These are phyloP conservation scores for Wickerhamomyces chambardii DNA, from an alignment of 805 yeast genomes.

Conservation along the genomic window DNA sequence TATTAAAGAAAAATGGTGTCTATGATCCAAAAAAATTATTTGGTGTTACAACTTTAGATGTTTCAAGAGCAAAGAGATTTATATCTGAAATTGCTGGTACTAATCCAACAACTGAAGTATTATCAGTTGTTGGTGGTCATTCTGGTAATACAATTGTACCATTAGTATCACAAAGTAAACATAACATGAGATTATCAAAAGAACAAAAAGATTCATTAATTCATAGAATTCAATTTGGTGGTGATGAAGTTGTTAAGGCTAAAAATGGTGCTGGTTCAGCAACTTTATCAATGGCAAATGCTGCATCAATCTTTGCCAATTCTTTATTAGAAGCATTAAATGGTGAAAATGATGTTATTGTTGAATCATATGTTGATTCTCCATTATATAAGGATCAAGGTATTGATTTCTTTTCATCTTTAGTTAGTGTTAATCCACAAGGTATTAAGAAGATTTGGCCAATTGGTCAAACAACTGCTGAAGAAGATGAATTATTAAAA, in stretches of 20 bases:
- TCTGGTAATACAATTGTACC: conserved; percentile 96
- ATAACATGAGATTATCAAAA: conserved; percentile 47
- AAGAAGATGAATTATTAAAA: conserved; percentile 79
- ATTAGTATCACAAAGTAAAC: conserved; percentile 76
- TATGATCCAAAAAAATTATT: conserved; percentile 88
- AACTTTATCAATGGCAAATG: conserved; percentile 89
- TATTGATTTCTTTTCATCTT: conserved; percentile 85
- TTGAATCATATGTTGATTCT: conserved; percentile 69
- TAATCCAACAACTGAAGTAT: conserved; percentile 74
- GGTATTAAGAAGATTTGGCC: conserved; percentile 81
- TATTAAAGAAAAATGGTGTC: conserved; percentile 73
- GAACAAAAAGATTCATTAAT: conserved; percentile 61
- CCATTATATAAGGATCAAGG: conserved; percentile 84
- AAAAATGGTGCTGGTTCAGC: conserved; percentile 94
- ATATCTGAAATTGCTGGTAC: conserved; percentile 51
- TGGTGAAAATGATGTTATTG: conserved; percentile 56
- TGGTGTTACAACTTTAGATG: conserved; percentile 95
- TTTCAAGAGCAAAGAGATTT: conserved; percentile 88
- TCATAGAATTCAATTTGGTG: conserved; percentile 92
- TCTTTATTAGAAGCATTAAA: conserved; percentile 56
- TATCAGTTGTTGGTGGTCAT: conserved; percentile 95
- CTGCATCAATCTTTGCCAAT: conserved; percentile 72
- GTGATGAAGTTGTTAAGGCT: conserved; percentile 92
- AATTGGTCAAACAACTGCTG: conserved; percentile 61
- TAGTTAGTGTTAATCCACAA: conserved; percentile 85